Base-by-base conservation (phyloP, 345 rosid species). In the Geranium rotundifolium region DNA sequence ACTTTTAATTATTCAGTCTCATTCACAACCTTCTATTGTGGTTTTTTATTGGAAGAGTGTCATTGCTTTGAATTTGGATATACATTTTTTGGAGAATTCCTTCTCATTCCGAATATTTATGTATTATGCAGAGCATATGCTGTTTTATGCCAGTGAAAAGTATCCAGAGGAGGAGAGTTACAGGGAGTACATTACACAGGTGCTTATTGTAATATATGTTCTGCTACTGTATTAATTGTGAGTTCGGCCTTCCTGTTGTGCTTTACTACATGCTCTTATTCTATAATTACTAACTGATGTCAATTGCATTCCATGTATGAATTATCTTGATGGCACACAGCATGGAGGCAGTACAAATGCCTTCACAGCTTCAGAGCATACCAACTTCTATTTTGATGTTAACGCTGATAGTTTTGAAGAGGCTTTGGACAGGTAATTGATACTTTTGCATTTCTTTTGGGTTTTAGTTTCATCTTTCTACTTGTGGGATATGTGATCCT, bases 311-410 rank as follows among this genome's bases (percentile, higher is more conserved):
- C 39, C 58, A 39, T 1, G 10, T n/a, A n/a, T 0, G 29, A 3
- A 67, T 60, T 58, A 19, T 70, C 59, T 46, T 64, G 46, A 1
- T 55, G 14, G 50, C 72, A 68, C 71, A 63, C 70, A 90, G 97
- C 97, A 90, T 69, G 97, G 97, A 69, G 97, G 95, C n/a, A 71
- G 69, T 39, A 81, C 84, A 15, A 90, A 90, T 68, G 97, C 97
- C 1, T 90, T 72, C 68, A 87, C 97, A 17, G 31, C 86, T 54
- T 73, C 85, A 17, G 92, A 85, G 76, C 64, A 69, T 56, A 87
- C 97, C 56, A 85, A 90, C 71, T 90, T 77, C 69, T 69, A 72
- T 75, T 90, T 90, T 23, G 87, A 90, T 68, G 77, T 90, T 30
- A 90, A 80, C 68, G 65, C 70, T 41, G 95, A 84, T 66, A 74